Evolutionary conservation across 1,284 basidiomycete genomes (phyloP).

Genomic region (Naganishia liquefaciens): DNA sequence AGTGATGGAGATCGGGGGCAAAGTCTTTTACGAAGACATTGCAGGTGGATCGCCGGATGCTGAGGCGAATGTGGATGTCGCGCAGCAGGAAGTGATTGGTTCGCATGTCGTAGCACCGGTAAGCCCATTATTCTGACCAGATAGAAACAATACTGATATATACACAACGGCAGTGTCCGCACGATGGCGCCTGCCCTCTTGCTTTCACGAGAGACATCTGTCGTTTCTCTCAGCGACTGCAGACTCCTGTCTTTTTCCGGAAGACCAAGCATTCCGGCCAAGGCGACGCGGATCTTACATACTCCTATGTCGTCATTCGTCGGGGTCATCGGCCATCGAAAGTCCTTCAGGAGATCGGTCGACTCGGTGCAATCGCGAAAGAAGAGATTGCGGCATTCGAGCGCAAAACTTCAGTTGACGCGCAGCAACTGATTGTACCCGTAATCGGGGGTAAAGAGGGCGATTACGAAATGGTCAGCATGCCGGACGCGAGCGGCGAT

Average conservation of each 20-base stretch:
- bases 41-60: conserved; percentile 22
- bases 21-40: conserved; percentile 34
- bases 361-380: conserved; percentile 34
- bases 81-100: conserved; percentile 50
- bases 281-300: conserved; percentile 82
- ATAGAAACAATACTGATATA: background rate
- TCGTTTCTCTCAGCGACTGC: conserved; percentile 81
- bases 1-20: conserved; percentile 32
- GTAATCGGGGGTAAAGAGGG: conserved; percentile 37
- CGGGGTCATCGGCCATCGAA: conserved; percentile 68
- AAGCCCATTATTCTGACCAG: conserved; percentile 42
- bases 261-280: conserved; percentile 79
- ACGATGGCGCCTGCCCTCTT: conserved; percentile 80
- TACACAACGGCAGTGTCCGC: conserved; percentile 72
- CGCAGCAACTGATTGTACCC: conserved; percentile 40
- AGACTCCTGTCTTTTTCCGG: conserved; percentile 80
- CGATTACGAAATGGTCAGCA: conserved; percentile 29
- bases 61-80: background rate
- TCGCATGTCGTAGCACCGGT: conserved; percentile 81
- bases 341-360: conserved; percentile 42
- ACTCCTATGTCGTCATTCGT: conserved; percentile 87
- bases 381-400: conserved; percentile 37
- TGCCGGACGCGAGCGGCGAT: conserved; percentile 1
- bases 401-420: conserved; percentile 40
- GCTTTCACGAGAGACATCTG: conserved; percentile 64